Conservation (phyloP, 2,329 filamentous ascomycete species). For the Grosmannia huntii region DNA sequence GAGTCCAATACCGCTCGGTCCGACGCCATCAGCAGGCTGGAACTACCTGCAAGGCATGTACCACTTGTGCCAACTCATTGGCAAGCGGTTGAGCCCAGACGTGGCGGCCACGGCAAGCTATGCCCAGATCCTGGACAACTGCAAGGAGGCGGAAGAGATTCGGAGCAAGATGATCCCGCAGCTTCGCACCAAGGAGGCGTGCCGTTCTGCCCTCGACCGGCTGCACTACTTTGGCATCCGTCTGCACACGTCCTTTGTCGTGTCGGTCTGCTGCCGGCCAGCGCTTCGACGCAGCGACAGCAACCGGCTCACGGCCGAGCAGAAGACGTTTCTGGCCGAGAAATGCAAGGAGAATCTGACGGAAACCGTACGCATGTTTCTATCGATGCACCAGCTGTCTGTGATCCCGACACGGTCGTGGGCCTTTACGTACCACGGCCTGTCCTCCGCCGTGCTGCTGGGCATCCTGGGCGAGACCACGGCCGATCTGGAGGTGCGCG, state of each 20-base stretch:
- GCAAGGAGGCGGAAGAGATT: slow-evolving; percentile 38
- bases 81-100: slow-evolving; percentile 43
- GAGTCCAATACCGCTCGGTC: slow-evolving; percentile 37
- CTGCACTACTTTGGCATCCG: slow-evolving; percentile 51
- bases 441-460: slow-evolving; percentile 51
- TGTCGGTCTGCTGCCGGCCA: slow-evolving; percentile 52
- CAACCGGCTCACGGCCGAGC: slow-evolving; percentile 31
- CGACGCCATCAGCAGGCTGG: slow-evolving; percentile 32
- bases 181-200: slow-evolving; percentile 46
- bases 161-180: slow-evolving; percentile 35
- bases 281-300: slow-evolving; percentile 42
- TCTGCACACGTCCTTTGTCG: slow-evolving; percentile 52
- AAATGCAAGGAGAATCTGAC: slow-evolving; percentile 50
- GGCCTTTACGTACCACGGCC: slow-evolving; percentile 55
- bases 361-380: slow-evolving; percentile 55
- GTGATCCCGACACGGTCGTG: slow-evolving; percentile 54
- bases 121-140: slow-evolving; percentile 44
- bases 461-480: slow-evolving; percentile 52
- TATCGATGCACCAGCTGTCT: slow-evolving; percentile 55
- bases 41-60: slow-evolving; percentile 55
- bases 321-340: slow-evolving; percentile 42
- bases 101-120: slow-evolving; percentile 35
- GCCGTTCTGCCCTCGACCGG: slow-evolving; percentile 49
- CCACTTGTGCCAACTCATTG: slow-evolving; percentile 48
- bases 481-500: slow-evolving; percentile 47